A percentile compares a stretch with the other conserved stretches of the same genome.
Conservation (phyloP, 2,329 filamentous ascomycete genomes). For the Diaporthe destruens region DNA sequence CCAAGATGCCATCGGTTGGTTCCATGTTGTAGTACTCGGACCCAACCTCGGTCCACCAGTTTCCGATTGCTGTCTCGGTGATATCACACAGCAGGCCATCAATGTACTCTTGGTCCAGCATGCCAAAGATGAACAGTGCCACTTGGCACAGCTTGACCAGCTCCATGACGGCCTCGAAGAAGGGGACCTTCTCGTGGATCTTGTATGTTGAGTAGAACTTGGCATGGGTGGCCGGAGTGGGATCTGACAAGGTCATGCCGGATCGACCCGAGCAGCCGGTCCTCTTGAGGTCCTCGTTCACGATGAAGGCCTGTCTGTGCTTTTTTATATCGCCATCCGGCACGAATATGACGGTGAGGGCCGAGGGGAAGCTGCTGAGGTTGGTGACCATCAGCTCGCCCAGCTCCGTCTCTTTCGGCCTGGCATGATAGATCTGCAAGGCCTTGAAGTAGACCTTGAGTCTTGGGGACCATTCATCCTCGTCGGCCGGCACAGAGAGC, state of each 20-base stretch:
- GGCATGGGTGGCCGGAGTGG: constrained; percentile 83
- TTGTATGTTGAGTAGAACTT: constrained; percentile 95
- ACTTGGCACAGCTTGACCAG: constrained; percentile 92
- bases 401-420: constrained; percentile 82
- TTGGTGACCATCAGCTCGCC: constrained; percentile 96
- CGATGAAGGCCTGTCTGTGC: constrained; percentile 86
- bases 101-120: constrained; percentile 87
- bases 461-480: constrained; percentile 82
- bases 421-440: constrained; percentile 85
- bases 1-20: constrained; percentile 91
- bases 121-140: constrained; percentile 88
- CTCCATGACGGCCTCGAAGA: constrained; percentile 85
- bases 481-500: constrained; percentile 84
- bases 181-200: constrained; percentile 83
- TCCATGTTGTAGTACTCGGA: constrained; percentile 93
- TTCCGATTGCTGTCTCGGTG: constrained; percentile 88
- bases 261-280: constrained; percentile 92
- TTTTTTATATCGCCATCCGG: constrained; percentile 87
- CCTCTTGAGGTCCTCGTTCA: constrained; percentile 94
- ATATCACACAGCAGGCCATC: constrained; percentile 94
- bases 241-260: constrained; percentile 82
- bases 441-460: constrained; percentile 88
- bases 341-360: constrained; percentile 90
- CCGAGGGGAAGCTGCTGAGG: constrained; percentile 90
- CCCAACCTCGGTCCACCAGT: constrained; percentile 97